Evolutionary conservation across 441 rosid genomes (phyloP).

Genomic region (Metrosideros polymorpha): DNA sequence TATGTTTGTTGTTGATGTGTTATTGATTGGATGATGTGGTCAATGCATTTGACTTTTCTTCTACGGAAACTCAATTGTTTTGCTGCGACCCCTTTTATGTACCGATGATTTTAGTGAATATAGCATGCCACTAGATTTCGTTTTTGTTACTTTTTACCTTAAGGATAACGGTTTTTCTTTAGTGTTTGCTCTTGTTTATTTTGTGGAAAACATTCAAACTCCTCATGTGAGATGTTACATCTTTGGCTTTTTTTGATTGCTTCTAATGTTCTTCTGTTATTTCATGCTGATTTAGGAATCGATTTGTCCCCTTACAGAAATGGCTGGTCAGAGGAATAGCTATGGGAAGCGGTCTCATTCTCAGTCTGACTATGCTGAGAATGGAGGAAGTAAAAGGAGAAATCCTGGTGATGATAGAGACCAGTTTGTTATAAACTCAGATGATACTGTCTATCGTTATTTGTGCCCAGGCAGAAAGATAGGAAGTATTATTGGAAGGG

Average conservation of each 20-base stretch:
- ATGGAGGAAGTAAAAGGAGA: constrained; percentile 66
- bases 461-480: constrained; percentile 80
- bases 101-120: not conserved
- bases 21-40: not conserved
- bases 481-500: constrained; percentile 92
- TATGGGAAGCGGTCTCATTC: constrained; percentile 74
- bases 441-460: constrained; percentile 80
- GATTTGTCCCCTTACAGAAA: not conserved
- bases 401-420: constrained; percentile 67
- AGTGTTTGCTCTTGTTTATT: not conserved
- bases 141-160: not conserved
- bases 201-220: not conserved
- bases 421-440: constrained; percentile 39
- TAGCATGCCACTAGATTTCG: not conserved
- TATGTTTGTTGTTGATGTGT: not conserved
- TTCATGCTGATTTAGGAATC: not conserved
- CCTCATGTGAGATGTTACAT: not conserved
- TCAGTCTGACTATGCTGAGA: constrained; percentile 51
- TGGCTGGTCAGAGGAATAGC: constrained; percentile 81
- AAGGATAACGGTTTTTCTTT: not conserved
- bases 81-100: not conserved
- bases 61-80: not conserved
- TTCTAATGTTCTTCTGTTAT: not conserved
- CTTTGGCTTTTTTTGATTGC: not conserved
- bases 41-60: not conserved